Base-by-base conservation (phyloP, 345 rosid species). In the Arabis alpina region DNA sequence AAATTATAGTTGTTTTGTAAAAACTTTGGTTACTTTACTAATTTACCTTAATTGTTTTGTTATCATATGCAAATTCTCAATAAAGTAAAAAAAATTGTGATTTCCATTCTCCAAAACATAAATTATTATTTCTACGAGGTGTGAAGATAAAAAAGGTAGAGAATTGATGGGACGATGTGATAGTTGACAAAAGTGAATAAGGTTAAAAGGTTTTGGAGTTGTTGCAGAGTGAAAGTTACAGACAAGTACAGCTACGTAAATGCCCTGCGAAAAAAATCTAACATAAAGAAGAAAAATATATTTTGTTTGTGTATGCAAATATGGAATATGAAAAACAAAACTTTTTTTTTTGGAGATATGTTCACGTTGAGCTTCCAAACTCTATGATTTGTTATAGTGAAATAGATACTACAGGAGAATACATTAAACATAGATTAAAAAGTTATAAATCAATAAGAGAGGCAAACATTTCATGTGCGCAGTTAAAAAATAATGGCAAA, bases 391-490 rank as follows among this genome's bases (percentile, higher is more conserved):
- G 23, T 19, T 19, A 0, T 19, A 19, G 23, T 19, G 23, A 19
- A 19, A 19, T 19, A 19, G 23, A 19, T 19, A 19, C 23, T 19
- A 19, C 23, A 19, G 23, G 23, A 19, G 23, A 19, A 19, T 19
- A 19, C 23, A 19, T 19, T 19, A 36, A 10, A 30, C 52, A 2
- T 40, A 27, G 61, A 66, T 9, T 10, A 66, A 52, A 62, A 6
- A 34, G 7, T 6, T 6, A 5, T n/a, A 30, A 45, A 56, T 10
- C 15, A 44, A 45, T 34, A 57, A 42, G 43, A 15, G 48, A 45
- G 12, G 16, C 40, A 57, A 37, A 48, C 66, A 58, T 69, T 57
- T 58, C 65, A 69, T 69, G 73, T 57, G 73, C 64, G 51, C 42
- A 53, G 61, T 28, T 30, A 61, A 66, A 51, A 66, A 66, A 28